A percentile compares a stretch with the other conserved stretches of the same genome.
phyloP scores from a whole-genome alignment of 1,139 yeast genomes.

The Kurtzmaniella natalensis region DNA sequence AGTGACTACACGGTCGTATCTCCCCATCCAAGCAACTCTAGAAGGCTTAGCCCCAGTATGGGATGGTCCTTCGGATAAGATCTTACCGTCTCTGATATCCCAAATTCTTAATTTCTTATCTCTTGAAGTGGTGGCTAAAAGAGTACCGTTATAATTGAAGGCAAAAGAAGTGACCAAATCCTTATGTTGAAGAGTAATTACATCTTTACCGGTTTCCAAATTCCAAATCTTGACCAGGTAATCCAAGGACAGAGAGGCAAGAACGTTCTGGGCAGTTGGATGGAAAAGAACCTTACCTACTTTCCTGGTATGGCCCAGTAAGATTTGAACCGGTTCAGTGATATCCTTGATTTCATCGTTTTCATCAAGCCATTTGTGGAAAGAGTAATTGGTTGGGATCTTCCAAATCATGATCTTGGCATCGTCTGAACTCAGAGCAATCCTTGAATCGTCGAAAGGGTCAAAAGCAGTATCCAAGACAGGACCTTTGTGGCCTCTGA shows the following conservation, averaged over 20 bases:
- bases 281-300: conserved; percentile 92
- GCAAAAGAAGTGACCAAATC: conserved; percentile 89
- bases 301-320: conserved; percentile 85
- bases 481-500: conserved; percentile 93
- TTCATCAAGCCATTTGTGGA: conserved; percentile 54
- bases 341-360: conserved; percentile 67
- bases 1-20: conserved; percentile 77
- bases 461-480: conserved; percentile 93
- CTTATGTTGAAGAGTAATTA: conserved; percentile 73
- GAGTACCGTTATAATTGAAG: conserved; percentile 84
- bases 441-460: conserved; percentile 73
- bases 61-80: conserved; percentile 81
- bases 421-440: conserved; percentile 90
- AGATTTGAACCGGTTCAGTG: conserved; percentile 57
- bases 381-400: conserved; percentile 75
- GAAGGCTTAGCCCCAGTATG: conserved; percentile 91
- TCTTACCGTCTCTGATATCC: conserved; percentile 75
- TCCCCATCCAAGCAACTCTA: conserved; percentile 86
- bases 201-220: conserved; percentile 66
- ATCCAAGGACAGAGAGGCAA: conserved; percentile 89
- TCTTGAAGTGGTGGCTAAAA: conserved; percentile 86
- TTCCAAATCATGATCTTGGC: conserved; percentile 85
- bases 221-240: conserved; percentile 91
- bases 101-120: conserved; percentile 88
- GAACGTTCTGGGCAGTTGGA: conserved; percentile 79